Conservation (phyloP, 2,329 filamentous ascomycete species). For the Phaeosphaeria sp. region DNA sequence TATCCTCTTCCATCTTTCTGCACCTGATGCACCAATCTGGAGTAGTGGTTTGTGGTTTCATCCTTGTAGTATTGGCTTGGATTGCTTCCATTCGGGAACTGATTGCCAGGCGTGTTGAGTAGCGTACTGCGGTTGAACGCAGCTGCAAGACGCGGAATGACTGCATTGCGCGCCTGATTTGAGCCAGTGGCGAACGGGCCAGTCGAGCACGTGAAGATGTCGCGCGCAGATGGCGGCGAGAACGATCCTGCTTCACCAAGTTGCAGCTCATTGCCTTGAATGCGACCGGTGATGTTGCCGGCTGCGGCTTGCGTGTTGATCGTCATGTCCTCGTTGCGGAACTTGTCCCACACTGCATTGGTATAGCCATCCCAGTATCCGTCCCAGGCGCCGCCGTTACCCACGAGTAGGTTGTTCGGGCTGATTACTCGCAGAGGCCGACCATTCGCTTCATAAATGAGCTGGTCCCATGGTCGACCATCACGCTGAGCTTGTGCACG, state of each 20-base stretch:
- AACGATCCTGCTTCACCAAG: slow-evolving; percentile 58
- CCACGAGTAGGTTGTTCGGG: slow-evolving; percentile 55
- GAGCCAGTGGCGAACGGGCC: slow-evolving; percentile 63
- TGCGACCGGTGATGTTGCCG: slow-evolving; percentile 61
- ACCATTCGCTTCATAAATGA: slow-evolving; percentile 56
- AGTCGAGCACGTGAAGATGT: slow-evolving; percentile 72
- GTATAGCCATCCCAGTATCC: slow-evolving; percentile 62
- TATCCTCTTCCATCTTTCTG: slow-evolving; percentile 68
- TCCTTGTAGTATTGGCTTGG: slow-evolving; percentile 44
- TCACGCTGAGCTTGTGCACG: slow-evolving; percentile 63
- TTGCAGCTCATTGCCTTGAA: slow-evolving; percentile 50
- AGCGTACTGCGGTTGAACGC: slow-evolving; percentile 78
- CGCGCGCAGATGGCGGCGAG: slow-evolving; percentile 60
- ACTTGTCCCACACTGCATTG: slow-evolving; percentile 58
- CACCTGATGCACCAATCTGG: slow-evolving; percentile 65
- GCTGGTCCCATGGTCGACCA: slow-evolving; percentile 64
- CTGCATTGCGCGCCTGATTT: slow-evolving; percentile 57
- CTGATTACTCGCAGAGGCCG: slow-evolving; percentile 49
- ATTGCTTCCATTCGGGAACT: slow-evolving; percentile 47
- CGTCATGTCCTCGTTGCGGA: slow-evolving; percentile 53
- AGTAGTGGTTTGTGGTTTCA: slow-evolving; percentile 61
- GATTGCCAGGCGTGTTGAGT: slow-evolving; percentile 50
- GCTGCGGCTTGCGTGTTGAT: slow-evolving; percentile 70
- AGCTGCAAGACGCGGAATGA: slow-evolving; percentile 76
- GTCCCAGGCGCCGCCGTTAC: slow-evolving; percentile 55